Evolutionary conservation across 495 filamentous ascomycete species (phyloP).

Genomic region (Bombardia bombarda): DNA sequence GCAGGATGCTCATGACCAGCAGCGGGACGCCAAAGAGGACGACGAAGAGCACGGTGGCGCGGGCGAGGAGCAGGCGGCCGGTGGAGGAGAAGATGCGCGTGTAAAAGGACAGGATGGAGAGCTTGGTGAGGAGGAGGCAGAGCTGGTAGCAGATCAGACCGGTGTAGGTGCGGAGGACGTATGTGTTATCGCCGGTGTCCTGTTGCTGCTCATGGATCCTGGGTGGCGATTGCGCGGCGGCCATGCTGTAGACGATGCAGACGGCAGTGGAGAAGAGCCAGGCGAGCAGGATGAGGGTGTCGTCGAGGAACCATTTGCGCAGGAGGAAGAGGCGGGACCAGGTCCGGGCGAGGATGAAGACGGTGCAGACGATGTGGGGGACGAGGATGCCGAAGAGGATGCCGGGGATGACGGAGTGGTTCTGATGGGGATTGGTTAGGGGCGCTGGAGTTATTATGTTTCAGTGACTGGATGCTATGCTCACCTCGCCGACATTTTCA

Average conservation of each 20-base stretch:
- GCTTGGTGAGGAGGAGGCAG: conserved; percentile 29
- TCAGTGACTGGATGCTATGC: too few species aligned
- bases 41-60: conserved; percentile 23
- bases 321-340: conserved; percentile 21
- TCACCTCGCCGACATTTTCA: too few species aligned
- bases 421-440: neutral
- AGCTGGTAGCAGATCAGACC: conserved; percentile 28
- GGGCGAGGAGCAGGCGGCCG: conserved; percentile 23
- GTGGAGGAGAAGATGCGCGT: conserved; percentile 29
- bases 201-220: neutral
- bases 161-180: conserved; percentile 17
- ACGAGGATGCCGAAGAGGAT: conserved; percentile 21
- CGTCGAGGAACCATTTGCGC: conserved; percentile 24
- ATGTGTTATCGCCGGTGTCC: neutral
- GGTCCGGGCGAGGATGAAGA: conserved; percentile 17
- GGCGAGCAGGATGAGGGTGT: conserved; percentile 20
- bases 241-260: conserved; percentile 19
- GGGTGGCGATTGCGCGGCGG: conserved; percentile 6
- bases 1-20: conserved; percentile 29
- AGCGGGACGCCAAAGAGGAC: conserved; percentile 24
- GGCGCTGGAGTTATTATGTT: too few species aligned
- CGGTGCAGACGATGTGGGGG: conserved; percentile 21
- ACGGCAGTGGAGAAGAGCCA: conserved; percentile 21
- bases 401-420: conserved; percentile 11
- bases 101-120: conserved; percentile 33